A percentile compares a stretch with the other conserved stretches of the same genome.
Conservation (phyloP, 2,329 filamentous ascomycete species). For the Hypomyces perniciosus region DNA sequence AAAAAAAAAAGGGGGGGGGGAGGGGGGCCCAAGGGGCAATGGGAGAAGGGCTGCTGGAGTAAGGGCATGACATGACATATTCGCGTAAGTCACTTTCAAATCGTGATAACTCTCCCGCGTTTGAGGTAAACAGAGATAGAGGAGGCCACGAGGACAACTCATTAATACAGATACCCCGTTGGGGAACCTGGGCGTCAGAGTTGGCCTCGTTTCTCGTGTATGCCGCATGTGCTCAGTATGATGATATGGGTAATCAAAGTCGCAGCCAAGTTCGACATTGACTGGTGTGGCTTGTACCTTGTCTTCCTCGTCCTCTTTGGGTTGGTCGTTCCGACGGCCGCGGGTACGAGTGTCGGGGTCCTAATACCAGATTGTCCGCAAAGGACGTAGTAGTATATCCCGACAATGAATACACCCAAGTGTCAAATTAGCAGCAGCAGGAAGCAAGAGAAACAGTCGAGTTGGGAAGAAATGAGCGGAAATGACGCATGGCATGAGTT, state of each 20-base stretch:
- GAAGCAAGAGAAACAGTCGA: too few relatives aligned
- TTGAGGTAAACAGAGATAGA: too few relatives aligned
- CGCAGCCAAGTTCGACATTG: neutral
- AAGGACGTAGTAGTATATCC: neutral
- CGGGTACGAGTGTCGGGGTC: neutral
- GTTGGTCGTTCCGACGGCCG: constrained; percentile 2
- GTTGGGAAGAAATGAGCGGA: neutral
- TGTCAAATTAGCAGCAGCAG: too few relatives aligned
- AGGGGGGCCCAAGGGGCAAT: too few relatives aligned
- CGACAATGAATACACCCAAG: neutral
- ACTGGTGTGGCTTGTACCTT: neutral
- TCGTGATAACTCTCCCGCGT: too few relatives aligned
- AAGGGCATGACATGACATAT: too few relatives aligned
- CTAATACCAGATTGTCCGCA: neutral
- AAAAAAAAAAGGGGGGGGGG: too few relatives aligned
- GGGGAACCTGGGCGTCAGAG: too few relatives aligned
- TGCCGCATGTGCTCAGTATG: neutral
- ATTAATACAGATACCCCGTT: too few relatives aligned
- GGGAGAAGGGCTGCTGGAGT: too few relatives aligned
- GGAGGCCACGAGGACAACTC: too few relatives aligned
- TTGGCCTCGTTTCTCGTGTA: neutral
- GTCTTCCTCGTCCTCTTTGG: neutral
- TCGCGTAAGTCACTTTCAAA: too few relatives aligned
- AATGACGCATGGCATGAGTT: neutral
- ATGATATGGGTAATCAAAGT: neutral